Percentiles rank a stretch among this genome's conserved stretches.
These are phyloP conservation scores for Colletotrichum nymphaeae DNA, from an alignment of 2,329 filamentous ascomycete species.

Conservation along the genomic window DNA sequence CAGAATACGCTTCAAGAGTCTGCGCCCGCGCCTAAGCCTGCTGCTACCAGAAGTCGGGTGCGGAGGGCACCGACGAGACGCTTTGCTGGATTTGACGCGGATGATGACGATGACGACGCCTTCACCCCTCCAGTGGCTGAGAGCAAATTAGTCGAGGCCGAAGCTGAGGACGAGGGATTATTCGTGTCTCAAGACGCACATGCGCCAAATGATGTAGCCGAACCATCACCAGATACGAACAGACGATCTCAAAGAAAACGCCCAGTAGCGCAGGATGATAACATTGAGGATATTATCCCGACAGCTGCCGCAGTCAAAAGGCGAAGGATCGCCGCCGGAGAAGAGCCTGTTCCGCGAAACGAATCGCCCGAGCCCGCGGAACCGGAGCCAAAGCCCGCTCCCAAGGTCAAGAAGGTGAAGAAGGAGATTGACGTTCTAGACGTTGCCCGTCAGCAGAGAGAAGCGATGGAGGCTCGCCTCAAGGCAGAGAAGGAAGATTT, in stretches of 20 bases:
- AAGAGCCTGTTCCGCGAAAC: slow-evolving; percentile 55
- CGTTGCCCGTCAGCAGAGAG: slow-evolving; percentile 68
- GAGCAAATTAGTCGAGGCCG: slow-evolving; percentile 26
- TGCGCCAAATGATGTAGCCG: slow-evolving; percentile 29
- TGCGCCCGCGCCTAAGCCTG: slow-evolving; percentile 36
- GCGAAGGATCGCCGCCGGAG: slow-evolving; percentile 73
- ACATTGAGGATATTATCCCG: slow-evolving; percentile 80
- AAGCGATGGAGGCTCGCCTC: slow-evolving; percentile 74
- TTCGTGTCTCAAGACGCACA: slow-evolving; percentile 65
- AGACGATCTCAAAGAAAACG: slow-evolving; percentile 57
- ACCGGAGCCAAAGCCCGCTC: slow-evolving; percentile 39
- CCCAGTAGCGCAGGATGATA: slow-evolving; percentile 59
- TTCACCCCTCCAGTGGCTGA: slow-evolving; percentile 41
- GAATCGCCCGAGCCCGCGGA: slow-evolving; percentile 40
- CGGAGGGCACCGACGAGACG: slow-evolving; percentile 54
- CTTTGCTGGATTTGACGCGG: slow-evolving; percentile 78
- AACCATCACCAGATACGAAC: slow-evolving; percentile 35
- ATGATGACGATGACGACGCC: slow-evolving; percentile 55
- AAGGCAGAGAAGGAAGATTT: slow-evolving; percentile 65
- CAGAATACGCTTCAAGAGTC: slow-evolving; percentile 23
- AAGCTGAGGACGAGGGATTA: slow-evolving; percentile 56
- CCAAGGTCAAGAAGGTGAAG: slow-evolving; percentile 60
- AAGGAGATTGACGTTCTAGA: slow-evolving; percentile 77
- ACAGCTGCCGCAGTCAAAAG: slow-evolving; percentile 83
- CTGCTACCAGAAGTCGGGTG: slow-evolving; percentile 38